phyloP scores from a whole-genome alignment of 345 rosid species.

The Eucalyptus albens region DNA sequence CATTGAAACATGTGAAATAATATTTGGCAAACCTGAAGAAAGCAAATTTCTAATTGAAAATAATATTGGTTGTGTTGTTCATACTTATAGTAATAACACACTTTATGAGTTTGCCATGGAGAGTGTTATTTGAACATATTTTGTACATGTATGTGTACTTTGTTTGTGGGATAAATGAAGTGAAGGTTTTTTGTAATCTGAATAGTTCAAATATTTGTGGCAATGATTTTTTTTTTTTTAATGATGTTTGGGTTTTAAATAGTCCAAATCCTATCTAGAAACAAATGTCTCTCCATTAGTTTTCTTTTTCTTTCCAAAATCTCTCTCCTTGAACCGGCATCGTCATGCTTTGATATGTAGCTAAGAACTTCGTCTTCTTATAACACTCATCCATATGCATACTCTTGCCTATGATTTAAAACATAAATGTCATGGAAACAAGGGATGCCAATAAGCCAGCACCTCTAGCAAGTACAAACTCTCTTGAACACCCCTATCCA shows the following conservation, averaged over 20 bases:
- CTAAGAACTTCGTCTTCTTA: not conserved
- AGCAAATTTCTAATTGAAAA: not conserved
- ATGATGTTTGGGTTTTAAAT: not conserved
- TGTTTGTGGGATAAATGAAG: not conserved
- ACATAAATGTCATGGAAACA: too few relatives aligned
- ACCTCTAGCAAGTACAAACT: not conserved
- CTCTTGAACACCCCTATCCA: not conserved
- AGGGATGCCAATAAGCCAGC: not conserved
- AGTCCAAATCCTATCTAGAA: too few relatives aligned
- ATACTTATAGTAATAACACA: not conserved
- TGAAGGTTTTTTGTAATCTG: too few relatives aligned
- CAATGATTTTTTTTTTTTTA: not conserved
- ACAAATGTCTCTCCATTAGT: not conserved
- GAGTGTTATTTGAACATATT: not conserved
- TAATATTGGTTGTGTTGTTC: too few relatives aligned
- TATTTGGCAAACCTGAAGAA: not conserved
- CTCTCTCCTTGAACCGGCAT: not conserved
- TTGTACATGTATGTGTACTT: not conserved
- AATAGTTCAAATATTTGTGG: not conserved
- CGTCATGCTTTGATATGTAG: not conserved
- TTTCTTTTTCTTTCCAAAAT: not conserved
- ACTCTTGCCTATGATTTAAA: too few relatives aligned
- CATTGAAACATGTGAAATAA: not conserved
- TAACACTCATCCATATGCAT: not conserved
- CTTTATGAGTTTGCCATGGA: not conserved